Conservation (phyloP, 805 yeast species). For the Kregervanrija fluxuum region DNA sequence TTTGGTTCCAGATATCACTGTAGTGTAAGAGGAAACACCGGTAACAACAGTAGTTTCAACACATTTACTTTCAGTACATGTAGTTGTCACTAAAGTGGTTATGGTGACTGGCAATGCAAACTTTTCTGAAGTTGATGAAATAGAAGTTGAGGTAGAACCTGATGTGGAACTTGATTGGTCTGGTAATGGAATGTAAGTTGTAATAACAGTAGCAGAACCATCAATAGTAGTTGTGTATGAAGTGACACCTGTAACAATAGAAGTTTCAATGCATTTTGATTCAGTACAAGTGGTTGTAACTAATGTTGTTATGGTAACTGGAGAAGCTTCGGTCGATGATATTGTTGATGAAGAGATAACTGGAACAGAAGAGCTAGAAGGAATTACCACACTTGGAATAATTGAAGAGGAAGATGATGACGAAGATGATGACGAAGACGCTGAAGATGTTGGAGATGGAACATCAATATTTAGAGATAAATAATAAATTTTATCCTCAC, state of each 20-base stretch:
- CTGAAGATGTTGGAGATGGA: too few species aligned
- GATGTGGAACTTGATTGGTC: conserved; percentile 2
- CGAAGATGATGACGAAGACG: too few species aligned
- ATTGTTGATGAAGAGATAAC: too few species aligned
- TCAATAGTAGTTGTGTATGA: conserved; percentile 9
- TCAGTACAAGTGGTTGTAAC: conserved; percentile 7
- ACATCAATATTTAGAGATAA: too few species aligned
- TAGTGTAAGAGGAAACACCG: conserved; percentile 14
- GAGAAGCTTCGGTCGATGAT: too few species aligned
- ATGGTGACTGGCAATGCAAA: background rate
- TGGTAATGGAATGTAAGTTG: conserved; percentile 15
- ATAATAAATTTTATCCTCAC: too few species aligned
- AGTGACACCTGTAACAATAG: conserved; percentile 5
- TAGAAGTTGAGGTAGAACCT: background rate
- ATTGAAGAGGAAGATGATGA: too few species aligned
- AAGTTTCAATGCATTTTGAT: background rate
- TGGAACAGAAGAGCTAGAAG: too few species aligned
- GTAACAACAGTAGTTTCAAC: conserved; percentile 1
- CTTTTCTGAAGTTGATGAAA: conserved; percentile 1
- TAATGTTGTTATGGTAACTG: too few species aligned
- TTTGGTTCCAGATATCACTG: conserved; percentile 25
- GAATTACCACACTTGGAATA: too few species aligned
- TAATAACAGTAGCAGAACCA: conserved; percentile 12
- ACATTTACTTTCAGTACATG: conserved; percentile 1
- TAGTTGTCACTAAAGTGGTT: conserved; percentile 1